Evolutionary conservation across 1,284 basidiomycete genomes (phyloP).

Genomic region (Coriolopsis trogii): DNA sequence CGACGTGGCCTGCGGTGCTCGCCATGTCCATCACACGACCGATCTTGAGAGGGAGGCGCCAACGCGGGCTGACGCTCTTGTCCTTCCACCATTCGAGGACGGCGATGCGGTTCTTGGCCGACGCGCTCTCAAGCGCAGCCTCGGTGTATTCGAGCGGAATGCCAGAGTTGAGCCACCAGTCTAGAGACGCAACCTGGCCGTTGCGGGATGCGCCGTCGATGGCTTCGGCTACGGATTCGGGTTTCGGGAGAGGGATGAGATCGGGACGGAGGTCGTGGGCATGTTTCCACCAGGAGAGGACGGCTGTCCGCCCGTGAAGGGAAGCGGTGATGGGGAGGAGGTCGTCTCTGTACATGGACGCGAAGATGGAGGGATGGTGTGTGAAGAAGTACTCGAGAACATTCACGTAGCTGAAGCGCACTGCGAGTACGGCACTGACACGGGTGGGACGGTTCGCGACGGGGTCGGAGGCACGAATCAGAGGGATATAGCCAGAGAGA

Average conservation of each 20-base stretch:
- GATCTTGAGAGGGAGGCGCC: constrained; percentile 66
- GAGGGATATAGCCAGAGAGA: constrained; percentile 60
- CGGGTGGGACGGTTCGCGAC: constrained; percentile 60
- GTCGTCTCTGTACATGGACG: constrained; percentile 61
- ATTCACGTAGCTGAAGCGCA: constrained; percentile 76
- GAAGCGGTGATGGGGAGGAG: constrained; percentile 76
- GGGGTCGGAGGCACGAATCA: constrained; percentile 60
- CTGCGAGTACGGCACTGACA: constrained; percentile 62
- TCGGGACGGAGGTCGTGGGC: constrained; percentile 60
- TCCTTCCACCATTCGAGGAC: constrained; percentile 82
- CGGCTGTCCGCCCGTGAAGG: constrained; percentile 67
- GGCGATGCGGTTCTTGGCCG: constrained; percentile 68
- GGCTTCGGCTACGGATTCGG: constrained; percentile 58
- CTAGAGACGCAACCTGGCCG: constrained; percentile 64
- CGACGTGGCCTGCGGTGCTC: constrained; percentile 68
- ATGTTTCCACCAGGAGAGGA: constrained; percentile 81
- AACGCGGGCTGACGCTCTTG: constrained; percentile 21
- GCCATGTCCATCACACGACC: constrained; percentile 83
- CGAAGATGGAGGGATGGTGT: constrained; percentile 63
- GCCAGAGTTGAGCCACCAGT: constrained; percentile 70
- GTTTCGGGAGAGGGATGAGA: constrained; percentile 53
- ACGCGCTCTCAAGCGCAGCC: constrained; percentile 74
- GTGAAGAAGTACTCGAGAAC: constrained; percentile 72
- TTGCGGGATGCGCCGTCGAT: constrained; percentile 74
- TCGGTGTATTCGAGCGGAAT: constrained; percentile 72